Conservation (phyloP, 1,284 basidiomycete genomes). For the Chalciporus sp. region DNA sequence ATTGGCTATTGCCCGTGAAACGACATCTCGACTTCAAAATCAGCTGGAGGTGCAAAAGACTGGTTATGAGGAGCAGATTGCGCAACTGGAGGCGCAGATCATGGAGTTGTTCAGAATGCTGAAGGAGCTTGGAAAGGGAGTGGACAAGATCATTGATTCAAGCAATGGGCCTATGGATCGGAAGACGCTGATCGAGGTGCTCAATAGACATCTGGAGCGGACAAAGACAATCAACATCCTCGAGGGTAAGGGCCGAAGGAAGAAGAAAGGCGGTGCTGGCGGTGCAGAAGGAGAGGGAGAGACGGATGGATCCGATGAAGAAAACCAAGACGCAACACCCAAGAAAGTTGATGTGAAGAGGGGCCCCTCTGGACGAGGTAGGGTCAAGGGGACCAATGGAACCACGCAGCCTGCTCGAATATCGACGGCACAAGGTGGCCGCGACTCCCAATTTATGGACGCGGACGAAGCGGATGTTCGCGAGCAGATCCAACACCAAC, state of each 20-base stretch:
- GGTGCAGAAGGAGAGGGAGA: conserved; percentile 39
- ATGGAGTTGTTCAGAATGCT: conserved; percentile 94
- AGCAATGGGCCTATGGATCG: conserved; percentile 71
- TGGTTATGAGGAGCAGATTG: conserved; percentile 86
- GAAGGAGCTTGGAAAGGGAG: conserved; percentile 77
- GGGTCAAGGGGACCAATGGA: conserved; percentile 33
- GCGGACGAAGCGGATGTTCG: conserved; percentile 87
- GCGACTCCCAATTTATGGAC: conserved; percentile 86
- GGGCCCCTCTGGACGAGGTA: conserved; percentile 36
- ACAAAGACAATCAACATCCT: conserved; percentile 85
- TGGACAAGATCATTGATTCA: conserved; percentile 71
- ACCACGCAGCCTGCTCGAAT: conserved; percentile 33
- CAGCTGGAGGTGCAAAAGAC: conserved; percentile 82
- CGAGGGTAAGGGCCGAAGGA: conserved; percentile 65
- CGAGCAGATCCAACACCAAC: conserved; percentile 81
- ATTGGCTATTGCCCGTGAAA: conserved; percentile 77
- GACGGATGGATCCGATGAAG: conserved; percentile 43
- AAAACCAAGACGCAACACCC: conserved; percentile 54
- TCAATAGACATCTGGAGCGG: conserved; percentile 84
- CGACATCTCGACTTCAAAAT: conserved; percentile 71
- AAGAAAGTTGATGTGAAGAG: conserved; percentile 49
- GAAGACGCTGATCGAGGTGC: conserved; percentile 76
- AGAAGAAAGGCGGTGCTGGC: conserved; percentile 32
- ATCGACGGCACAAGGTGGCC: conserved; percentile 53
- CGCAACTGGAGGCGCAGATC: conserved; percentile 89